Evolutionary conservation across 176 grass and related monocot species (phyloP).

Genomic region (sorghum (Sorghum bicolor)): Sorghum_bicolor_NCBIv3 NC_012872.2:3177001-3177500

Average conservation of each 20-base stretch:
- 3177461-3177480: not conserved
- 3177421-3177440: not conserved
- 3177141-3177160: constrained; percentile 95
- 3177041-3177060: constrained; percentile 96
- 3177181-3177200: constrained; percentile 77
- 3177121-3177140: constrained; percentile 73
- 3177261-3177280: constrained; percentile 77
- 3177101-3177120: constrained; percentile 72
- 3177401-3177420: constrained; percentile 82
- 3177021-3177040: constrained; percentile 21
- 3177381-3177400: constrained; percentile 95
- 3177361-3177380: constrained; percentile 85
- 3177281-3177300: constrained; percentile 16
- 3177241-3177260: constrained; percentile 92
- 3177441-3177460: constrained; percentile 18
- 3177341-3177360: not conserved
- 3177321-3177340: not conserved
- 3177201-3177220: constrained; percentile 76
- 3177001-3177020: constrained; percentile 32
- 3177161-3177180: constrained; percentile 99
- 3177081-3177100: constrained; percentile 95
- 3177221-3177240: constrained; percentile 95
- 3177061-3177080: constrained; percentile 94
- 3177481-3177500: not conserved
- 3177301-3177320: not conserved